Evolutionary conservation across 176 grass and related monocot species (phyloP).

Genomic region (Bothriochloa decipiens): DNA sequence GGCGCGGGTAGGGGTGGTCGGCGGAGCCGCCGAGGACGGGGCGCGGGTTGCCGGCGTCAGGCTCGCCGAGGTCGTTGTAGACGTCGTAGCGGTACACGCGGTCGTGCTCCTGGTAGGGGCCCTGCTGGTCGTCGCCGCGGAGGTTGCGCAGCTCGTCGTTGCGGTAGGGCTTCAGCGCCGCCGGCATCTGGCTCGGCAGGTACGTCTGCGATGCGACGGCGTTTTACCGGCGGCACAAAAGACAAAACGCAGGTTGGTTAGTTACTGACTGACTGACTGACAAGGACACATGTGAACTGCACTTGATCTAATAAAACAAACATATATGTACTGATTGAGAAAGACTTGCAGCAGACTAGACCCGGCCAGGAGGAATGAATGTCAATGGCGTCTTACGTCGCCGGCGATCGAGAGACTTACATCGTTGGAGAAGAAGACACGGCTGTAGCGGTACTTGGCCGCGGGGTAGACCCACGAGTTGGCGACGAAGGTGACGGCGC

Average conservation of each 20-base stretch:
- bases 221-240: neutral
- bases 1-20: slow-evolving; percentile 59
- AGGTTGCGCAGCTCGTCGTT: slow-evolving; percentile 68
- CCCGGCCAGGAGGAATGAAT: neutral
- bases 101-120: slow-evolving; percentile 58
- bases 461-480: slow-evolving; percentile 77
- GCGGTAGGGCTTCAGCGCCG: slow-evolving; percentile 61
- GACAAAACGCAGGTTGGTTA: neutral
- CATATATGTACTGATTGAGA: neutral
- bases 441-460: slow-evolving; percentile 46
- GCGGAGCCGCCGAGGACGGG: slow-evolving; percentile 59
- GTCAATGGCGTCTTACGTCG: no score
- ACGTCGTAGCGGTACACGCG: slow-evolving; percentile 71
- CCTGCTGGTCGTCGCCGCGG: slow-evolving; percentile 51
- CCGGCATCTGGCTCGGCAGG: slow-evolving; percentile 70
- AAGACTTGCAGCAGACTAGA: no score
- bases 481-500: slow-evolving; percentile 60
- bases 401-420: slow-evolving; percentile 29
- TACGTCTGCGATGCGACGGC: slow-evolving; percentile 49
- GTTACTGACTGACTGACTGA: neutral
- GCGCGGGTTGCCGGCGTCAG: slow-evolving; percentile 41
- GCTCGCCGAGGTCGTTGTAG: slow-evolving; percentile 85
- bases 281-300: no score
- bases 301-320: no score
- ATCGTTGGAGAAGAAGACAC: slow-evolving; percentile 77